These are phyloP conservation scores for Salix exigua DNA, from an alignment of 345 rosid genomes.

Conservation along the genomic window DNA sequence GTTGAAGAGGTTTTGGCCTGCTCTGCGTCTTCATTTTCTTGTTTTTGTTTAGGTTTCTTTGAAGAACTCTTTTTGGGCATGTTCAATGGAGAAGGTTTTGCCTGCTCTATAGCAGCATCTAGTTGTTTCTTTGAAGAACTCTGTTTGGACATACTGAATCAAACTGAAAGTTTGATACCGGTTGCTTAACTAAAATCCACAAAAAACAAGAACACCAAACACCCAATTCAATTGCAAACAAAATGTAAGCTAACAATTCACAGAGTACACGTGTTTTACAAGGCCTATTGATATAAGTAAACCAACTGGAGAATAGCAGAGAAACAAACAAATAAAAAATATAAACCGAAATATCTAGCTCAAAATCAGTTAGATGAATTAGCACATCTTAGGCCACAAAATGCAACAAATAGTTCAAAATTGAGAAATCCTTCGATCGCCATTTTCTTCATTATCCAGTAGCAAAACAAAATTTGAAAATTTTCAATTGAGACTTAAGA, in stretches of 20 bases:
- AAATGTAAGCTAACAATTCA: neutral
- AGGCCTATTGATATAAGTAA: neutral
- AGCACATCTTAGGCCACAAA: neutral
- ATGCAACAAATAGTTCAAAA: neutral
- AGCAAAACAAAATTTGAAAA: neutral
- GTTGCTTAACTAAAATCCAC: neutral
- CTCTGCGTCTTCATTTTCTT: slow-evolving; percentile 10
- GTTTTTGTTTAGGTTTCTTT: slow-evolving; percentile 12
- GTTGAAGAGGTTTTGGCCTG: slow-evolving; percentile 21
- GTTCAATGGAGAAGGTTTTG: slow-evolving; percentile 14
- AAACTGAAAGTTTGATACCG: neutral
- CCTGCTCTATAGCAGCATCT: slow-evolving; percentile 8
- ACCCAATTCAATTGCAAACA: neutral
- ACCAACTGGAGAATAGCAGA: neutral
- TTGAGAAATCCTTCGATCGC: neutral
- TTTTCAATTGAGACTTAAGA: neutral
- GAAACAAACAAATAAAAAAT: neutral
- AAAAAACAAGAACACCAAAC: neutral
- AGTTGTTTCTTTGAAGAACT: slow-evolving; percentile 21
- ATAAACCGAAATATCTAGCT: neutral
- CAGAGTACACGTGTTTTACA: neutral
- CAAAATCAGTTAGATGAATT: neutral
- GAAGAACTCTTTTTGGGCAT: slow-evolving; percentile 23
- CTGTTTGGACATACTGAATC: slow-evolving; percentile 17
- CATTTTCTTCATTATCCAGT: neutral